Base-by-base conservation (phyloP, 495 filamentous ascomycete genomes). In the Cenococcum geophilum region DNA sequence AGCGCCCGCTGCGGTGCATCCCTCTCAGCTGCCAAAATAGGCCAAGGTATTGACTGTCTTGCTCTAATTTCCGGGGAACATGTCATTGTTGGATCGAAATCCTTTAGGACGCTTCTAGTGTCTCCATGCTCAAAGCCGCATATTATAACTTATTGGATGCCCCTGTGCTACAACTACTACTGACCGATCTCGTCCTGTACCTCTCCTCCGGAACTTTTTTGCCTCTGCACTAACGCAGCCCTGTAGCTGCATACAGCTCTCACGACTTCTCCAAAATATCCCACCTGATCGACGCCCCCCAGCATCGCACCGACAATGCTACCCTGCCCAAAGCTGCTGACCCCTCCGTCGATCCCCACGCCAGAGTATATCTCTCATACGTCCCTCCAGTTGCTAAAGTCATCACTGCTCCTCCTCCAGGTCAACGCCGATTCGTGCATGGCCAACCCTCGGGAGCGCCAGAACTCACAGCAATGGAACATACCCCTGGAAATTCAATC, bases 341-440 rank as follows among this genome's bases (percentile, higher is more conserved):
- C 49, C 49, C 49, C 49, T 52, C 49, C 49, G 49, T 52, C 49
- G 49, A 52, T 52, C 49, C 21, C 49, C 49, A 23, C 14, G 21
- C 49, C 49, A 18, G 49, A 52, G 18, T 52, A 52, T 52, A 52
- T 52, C 49, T 52, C 49, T 16, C 25, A 52, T 52, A 52, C 49
- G 21, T 52, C 49, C 49, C 49, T 52, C 49, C 4, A 22, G 23
- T 20, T 52, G 49, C 49, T 52, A 16, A 22, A 52, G 16, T 52
- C 49, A 23, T 52, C 49, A 16, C 49, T 52, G 21, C 49, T 52
- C 8, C 49, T 52, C 10, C 49, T 52, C 16, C 49, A 32, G 14
- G 25, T 52, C 25, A 23, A 52, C 49, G 14, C 18, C 21, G 40
- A 45, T 10, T 32, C 49, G 18, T 52, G 49, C 49, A 52, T 52